Percentiles rank a stretch among this genome's conserved stretches.
Conservation (phyloP, 352 stramenopile species). For the Phytophthora pistaciae region DNA sequence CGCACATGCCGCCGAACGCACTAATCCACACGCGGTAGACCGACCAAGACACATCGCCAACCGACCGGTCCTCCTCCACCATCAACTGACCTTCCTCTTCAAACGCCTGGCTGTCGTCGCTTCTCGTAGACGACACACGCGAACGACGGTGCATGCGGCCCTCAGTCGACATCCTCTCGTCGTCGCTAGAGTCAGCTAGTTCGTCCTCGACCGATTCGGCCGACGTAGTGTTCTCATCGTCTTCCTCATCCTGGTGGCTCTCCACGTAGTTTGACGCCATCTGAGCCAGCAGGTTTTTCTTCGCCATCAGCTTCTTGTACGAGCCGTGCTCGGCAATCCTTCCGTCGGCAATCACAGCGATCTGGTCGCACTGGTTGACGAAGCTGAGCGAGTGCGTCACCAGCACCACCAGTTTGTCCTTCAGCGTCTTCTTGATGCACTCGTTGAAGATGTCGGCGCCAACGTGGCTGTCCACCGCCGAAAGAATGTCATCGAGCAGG, state of each 20-base stretch:
- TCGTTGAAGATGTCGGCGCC: conserved; percentile 95
- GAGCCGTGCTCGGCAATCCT: conserved; percentile 58
- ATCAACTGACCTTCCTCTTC: conserved; percentile 58
- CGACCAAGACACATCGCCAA: conserved; percentile 73
- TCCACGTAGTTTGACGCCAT: conserved; percentile 78
- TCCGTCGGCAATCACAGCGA: conserved; percentile 59
- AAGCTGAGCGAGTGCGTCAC: conserved; percentile 89
- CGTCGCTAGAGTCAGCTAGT: conserved; percentile 33
- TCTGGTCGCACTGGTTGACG: conserved; percentile 56
- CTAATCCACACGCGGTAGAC: conserved; percentile 76
- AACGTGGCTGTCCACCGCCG: conserved; percentile 97
- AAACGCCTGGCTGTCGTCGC: conserved; percentile 54
- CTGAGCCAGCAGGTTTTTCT: conserved; percentile 60
- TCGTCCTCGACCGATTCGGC: conserved; percentile 32
- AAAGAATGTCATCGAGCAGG: conserved; percentile 97
- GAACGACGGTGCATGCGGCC: conserved; percentile 46
- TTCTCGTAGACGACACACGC: conserved; percentile 64
- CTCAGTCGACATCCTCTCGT: conserved; percentile 43
- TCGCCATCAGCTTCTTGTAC: conserved; percentile 69
- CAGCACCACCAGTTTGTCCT: conserved; percentile 93
- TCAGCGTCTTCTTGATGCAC: conserved; percentile 89
- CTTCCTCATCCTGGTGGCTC: conserved; percentile 67
- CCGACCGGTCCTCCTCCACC: conserved; percentile 77
- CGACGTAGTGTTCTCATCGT: conserved; percentile 36
- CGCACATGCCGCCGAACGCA: conserved; percentile 66